Evolutionary conservation across 1,284 basidiomycete species (phyloP), one percentile per base, ranked within the genome.

Genomic region (Schizophyllum commune): DNA sequence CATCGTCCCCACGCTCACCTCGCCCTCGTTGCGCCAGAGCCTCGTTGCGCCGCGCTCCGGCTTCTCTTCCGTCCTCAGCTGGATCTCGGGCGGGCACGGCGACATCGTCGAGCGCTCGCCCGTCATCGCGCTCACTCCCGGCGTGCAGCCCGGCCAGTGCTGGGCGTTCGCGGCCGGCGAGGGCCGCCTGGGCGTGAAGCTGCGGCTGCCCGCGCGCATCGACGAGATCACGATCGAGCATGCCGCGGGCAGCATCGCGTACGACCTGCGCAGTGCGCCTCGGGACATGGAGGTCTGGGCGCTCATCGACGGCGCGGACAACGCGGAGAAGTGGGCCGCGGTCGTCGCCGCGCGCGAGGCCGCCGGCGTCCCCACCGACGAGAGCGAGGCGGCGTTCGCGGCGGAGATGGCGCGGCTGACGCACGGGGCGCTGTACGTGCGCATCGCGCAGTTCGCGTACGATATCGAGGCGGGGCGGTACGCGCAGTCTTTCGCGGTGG

Each of bases 221-320:
- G 82, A 84, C 1, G 89, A 92, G 65, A 75, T 98, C 60, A 92
- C 91, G 11, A 83, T 98, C 65, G 96, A 98, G 70, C 96, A 98
- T 72, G 85, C 92, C 39, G 79, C 94, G 6, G 79, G 77, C 63
- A 90, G 93, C 64, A 78, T 94, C 52, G 88, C 92, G 5, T 83
- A 86, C 66, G 91, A 95, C 69, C 77, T 89, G 69, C 77, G 84
- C 19, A 87, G 86, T 33, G 96, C 96, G 0, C 96, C 96, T 22
- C 78, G 84, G 63, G 80, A 88, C 53, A 89, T 98, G 82, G 91
- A 96, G 67, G 84, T 94, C 1, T 98, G 94, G 94, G 92, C 84
- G 0, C 71, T 94, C 61, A 81, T 96, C 54, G 92, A 96, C 64
- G 89, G 89, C 8, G 66, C 72, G 33, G 86, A 89, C 47, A 92